Conservation (phyloP, 2,329 filamentous ascomycete genomes). For the Ophiostoma quercus region DNA sequence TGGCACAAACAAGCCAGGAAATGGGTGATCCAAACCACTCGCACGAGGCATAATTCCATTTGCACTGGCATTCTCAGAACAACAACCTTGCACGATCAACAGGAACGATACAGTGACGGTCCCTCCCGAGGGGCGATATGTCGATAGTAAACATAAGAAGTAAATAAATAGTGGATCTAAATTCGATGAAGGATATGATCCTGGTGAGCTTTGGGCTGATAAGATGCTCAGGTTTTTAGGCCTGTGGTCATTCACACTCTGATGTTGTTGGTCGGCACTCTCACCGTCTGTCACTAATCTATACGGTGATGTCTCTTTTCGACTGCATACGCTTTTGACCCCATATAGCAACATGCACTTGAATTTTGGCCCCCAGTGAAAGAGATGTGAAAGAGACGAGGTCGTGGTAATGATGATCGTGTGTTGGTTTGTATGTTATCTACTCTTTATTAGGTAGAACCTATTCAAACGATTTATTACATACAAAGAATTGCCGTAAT, state of each 20-base stretch:
- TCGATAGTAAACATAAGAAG: neutral
- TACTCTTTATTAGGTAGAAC: neutral
- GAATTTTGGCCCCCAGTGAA: neutral
- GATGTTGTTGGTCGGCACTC: neutral
- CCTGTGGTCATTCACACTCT: neutral
- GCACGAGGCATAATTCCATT: neutral
- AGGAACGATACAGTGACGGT: neutral
- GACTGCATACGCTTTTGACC: neutral
- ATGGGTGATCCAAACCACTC: too few species aligned
- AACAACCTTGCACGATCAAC: neutral
- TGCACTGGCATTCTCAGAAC: neutral
- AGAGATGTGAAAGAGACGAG: too few species aligned
- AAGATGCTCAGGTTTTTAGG: neutral
- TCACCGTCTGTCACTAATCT: neutral
- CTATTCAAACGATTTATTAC: too few species aligned
- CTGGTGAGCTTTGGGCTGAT: neutral
- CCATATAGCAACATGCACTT: neutral
- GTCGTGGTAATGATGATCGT: neutral
- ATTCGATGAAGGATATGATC: neutral
- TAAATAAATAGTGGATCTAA: neutral
- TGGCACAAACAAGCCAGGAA: too few species aligned
- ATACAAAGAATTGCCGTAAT: too few species aligned
- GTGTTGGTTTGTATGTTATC: neutral
- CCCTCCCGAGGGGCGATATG: neutral
- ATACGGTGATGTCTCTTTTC: neutral